A percentile compares a stretch with the other conserved stretches of the same genome.
These are phyloP conservation scores for Zizania palustris DNA, from an alignment of 202 grass and related monocot genomes.

Conservation along the genomic window DNA sequence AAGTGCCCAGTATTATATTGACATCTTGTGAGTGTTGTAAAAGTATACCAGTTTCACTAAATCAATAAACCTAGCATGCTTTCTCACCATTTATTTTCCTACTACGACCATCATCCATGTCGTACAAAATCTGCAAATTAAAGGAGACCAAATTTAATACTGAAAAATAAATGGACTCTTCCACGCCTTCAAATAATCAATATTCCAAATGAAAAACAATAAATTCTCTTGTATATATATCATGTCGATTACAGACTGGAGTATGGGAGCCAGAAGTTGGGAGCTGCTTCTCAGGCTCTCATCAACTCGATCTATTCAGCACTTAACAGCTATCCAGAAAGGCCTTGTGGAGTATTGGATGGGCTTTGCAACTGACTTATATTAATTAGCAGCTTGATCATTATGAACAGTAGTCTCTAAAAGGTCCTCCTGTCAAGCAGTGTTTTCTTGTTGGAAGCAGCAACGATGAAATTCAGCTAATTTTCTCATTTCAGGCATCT, in stretches of 20 bases:
- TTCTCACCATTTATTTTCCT: background rate
- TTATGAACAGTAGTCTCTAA: constrained; percentile 10
- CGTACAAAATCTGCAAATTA: background rate
- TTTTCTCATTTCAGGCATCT: background rate
- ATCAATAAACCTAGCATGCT: background rate
- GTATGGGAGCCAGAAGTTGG: constrained; percentile 63
- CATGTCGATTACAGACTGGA: constrained; percentile 61
- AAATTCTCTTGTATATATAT: constrained; percentile 27
- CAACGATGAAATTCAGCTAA: background rate
- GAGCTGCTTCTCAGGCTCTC: constrained; percentile 71
- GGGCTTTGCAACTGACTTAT: constrained; percentile 60
- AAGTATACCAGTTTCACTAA: constrained; percentile 17
- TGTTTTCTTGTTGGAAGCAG: background rate
- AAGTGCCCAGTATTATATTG: background rate
- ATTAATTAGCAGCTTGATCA: constrained; percentile 41
- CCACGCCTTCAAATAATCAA: background rate
- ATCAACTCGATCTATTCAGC: constrained; percentile 66
- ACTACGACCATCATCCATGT: background rate
- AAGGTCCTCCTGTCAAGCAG: background rate
- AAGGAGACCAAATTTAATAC: background rate
- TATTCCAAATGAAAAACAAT: background rate
- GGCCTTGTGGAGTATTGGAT: constrained; percentile 59
- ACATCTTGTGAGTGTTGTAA: background rate
- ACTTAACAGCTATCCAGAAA: constrained; percentile 68
- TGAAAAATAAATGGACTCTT: background rate